A percentile compares a stretch with the other conserved stretches of the same genome.
Conservation (phyloP, 176 grass and related monocot genomes). For the Leersia perrieri region DNA sequence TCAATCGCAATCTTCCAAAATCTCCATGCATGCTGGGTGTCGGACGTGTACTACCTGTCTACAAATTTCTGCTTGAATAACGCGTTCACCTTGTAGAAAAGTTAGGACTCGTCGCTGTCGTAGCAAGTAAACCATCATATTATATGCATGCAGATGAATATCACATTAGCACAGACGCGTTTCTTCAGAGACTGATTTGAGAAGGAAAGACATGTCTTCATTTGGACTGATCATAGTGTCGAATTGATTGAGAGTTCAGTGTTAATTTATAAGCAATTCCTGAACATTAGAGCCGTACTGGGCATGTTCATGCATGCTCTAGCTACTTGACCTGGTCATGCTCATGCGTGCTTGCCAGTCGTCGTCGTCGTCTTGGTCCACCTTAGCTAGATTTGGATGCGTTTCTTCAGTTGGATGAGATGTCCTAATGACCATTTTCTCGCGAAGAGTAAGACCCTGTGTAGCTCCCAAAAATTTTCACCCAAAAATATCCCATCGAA, state of each 20-base stretch:
- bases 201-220: background rate
- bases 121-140: background rate
- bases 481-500: too few relatives aligned
- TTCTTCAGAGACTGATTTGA: background rate
- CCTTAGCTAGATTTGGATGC: background rate
- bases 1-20: background rate
- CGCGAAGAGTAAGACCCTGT: background rate
- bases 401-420: background rate
- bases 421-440: background rate
- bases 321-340: background rate
- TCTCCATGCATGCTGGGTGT: background rate
- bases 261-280: too few relatives aligned
- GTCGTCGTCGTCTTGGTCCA: background rate
- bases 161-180: background rate
- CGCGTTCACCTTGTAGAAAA: background rate
- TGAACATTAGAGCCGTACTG: too few relatives aligned
- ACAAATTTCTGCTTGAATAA: background rate
- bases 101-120: background rate
- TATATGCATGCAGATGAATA: background rate
- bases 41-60: background rate
- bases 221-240: background rate
- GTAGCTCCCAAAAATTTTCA: too few relatives aligned
- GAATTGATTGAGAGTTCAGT: background rate
- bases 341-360: background rate
- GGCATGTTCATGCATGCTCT: background rate